phyloP scores from a whole-genome alignment of 2,329 filamentous ascomycete genomes.

The Rhexocercosporidium sp. region DNA sequence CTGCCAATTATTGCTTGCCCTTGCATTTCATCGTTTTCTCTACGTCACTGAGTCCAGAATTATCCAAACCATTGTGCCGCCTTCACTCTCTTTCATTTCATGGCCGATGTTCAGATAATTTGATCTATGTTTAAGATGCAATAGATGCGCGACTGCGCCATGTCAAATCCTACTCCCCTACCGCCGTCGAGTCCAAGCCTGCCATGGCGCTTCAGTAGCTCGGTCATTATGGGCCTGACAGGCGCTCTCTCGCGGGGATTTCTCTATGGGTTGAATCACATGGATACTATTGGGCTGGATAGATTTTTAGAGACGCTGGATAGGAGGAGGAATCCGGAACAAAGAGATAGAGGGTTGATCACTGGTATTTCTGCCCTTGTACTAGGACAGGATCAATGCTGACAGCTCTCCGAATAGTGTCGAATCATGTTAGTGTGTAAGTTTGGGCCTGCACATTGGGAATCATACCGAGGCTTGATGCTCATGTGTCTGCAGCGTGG shows the following conservation, averaged over 20 bases:
- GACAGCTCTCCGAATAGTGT: conserved; percentile 59
- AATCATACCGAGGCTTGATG: background rate
- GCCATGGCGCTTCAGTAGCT: conserved; percentile 76
- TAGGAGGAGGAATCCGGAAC: conserved; percentile 67
- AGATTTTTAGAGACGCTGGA: conserved; percentile 79
- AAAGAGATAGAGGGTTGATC: conserved; percentile 76
- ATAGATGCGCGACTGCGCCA: conserved; percentile 30
- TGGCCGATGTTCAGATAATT: conserved; percentile 20
- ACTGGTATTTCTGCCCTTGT: conserved; percentile 62
- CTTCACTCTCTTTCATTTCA: conserved; percentile 23
- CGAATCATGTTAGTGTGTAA: conserved; percentile 89
- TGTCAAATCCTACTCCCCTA: conserved; percentile 25
- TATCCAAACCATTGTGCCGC: conserved; percentile 8
- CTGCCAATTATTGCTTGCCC: background rate
- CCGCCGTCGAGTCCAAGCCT: conserved; percentile 43
- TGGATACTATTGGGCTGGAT: conserved; percentile 79
- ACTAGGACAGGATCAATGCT: conserved; percentile 9
- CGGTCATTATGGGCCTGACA: conserved; percentile 74
- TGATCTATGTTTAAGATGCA: conserved; percentile 25
- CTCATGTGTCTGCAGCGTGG: conserved; percentile 63
- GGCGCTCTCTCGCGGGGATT: conserved; percentile 76
- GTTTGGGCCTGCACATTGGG: conserved; percentile 46
- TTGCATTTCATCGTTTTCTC: background rate
- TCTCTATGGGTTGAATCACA: conserved; percentile 73
- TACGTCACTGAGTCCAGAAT: conserved; percentile 15